Evolutionary conservation across 306 rosid genomes (phyloP), one percentile per base, ranked within the genome.

Genomic region (Rosa rugosa): DNA sequence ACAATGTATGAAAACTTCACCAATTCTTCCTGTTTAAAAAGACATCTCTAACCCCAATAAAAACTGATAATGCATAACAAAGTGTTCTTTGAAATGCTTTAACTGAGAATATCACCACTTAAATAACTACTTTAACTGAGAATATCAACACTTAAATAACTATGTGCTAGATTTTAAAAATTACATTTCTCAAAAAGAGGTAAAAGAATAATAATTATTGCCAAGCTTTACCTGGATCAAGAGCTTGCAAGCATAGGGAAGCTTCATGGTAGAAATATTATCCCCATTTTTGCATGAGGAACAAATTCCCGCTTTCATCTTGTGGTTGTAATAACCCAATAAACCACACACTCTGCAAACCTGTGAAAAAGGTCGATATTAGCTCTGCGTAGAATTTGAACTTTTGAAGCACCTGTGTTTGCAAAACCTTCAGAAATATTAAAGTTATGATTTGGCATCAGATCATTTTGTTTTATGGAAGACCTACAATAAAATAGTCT

Each of bases 201-300:
- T 4, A 65, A 22, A 31, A 63, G 20, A 34, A 17, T 36, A 31
- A 63, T 63, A 63, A 12, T 16, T 5, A 64, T 46, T 71, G 23
- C 13, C 27, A n/a, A 16, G 50, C 16, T 22, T 42, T 76, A 94
- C 97, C 95, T 95, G 98, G 79, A 95, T 87, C 81, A 95, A 85
- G 83, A 95, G 98, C 84, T 92, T 95, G 94, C 99, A 95, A 23
- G 99, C 96, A 77, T 95, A 95, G n/a, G 99, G 98, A 46, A 95
- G 89, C 82, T 90, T 91, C 94, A 91, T 78, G 68, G 90, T 88
- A 31, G 92, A 95, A 46, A 95, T 90, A 40, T 86, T 87, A n/a
- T 92, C 91, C 66, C 98, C 97, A 36, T 86, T 95, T 83, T 91
- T 92, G 83, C 99, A 95, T 4, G 87, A 88, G 51, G 99, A 90